Conservation (phyloP, 495 filamentous ascomycete genomes). For the Penicillium cataractarum region DNA sequence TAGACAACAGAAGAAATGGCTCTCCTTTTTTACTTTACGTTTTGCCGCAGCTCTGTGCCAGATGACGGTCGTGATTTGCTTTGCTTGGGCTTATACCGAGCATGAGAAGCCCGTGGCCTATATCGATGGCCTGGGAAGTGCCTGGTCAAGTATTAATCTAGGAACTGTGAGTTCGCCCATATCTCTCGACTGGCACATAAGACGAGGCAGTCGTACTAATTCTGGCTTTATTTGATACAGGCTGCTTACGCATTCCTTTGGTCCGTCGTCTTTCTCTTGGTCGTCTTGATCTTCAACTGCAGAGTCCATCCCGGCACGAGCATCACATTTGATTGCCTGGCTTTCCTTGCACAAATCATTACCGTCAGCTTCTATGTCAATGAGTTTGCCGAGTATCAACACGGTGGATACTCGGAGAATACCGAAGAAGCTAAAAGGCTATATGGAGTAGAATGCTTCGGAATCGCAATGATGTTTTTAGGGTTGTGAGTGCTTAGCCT, state of each 20-base stretch:
- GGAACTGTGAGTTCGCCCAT: constrained; percentile 14
- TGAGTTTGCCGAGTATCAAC: constrained; percentile 18
- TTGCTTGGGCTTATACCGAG: constrained; percentile 20
- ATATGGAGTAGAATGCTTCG: constrained; percentile 22
- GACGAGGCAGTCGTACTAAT: background rate
- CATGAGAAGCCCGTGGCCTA: constrained; percentile 16
- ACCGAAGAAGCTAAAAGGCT: background rate
- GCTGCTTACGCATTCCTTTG: constrained; percentile 21
- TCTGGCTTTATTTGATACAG: background rate
- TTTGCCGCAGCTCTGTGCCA: constrained; percentile 16
- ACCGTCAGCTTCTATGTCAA: constrained; percentile 17
- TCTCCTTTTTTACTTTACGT: constrained; percentile 19
- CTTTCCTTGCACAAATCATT: constrained; percentile 18
- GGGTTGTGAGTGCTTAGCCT: constrained; percentile 15
- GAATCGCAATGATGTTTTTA: constrained; percentile 19
- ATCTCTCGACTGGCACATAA: background rate
- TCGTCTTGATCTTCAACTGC: constrained; percentile 21
- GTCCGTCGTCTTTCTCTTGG: constrained; percentile 16
- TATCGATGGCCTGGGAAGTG: constrained; percentile 19
- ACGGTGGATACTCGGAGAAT: constrained; percentile 14
- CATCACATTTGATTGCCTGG: constrained; percentile 22
- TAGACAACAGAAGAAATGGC: constrained; percentile 21
- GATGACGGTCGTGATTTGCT: constrained; percentile 21
- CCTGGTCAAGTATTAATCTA: constrained; percentile 16
- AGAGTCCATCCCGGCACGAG: constrained; percentile 14